Base-by-base conservation (phyloP, 2,329 filamentous ascomycete genomes). In the Aspergillus latus region DNA sequence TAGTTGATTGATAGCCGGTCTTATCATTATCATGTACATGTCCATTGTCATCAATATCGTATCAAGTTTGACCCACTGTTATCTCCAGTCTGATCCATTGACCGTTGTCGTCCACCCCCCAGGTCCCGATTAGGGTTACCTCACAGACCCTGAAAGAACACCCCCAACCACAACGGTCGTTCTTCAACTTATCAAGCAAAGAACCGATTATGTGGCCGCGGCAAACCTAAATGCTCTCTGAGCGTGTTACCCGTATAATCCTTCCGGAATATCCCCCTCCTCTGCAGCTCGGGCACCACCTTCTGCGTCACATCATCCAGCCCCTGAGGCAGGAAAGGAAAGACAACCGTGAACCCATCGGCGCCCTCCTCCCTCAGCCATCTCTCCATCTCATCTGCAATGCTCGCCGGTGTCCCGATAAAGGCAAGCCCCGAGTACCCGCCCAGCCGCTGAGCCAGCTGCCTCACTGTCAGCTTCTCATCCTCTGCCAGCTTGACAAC, bases 201-300 rank as follows among this genome's bases (percentile, higher is more conserved):
- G 52, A 76, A 77, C 6, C 62, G 71, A 56, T 76, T 77, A 52
- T 64, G 67, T 1, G 80, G 81, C 21, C 80, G 68, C 8, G 77
- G 75, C 32, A 84, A 73, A 4, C 80, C 81, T 40, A 84, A 70
- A 66, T 84, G 81, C 39, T 84, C 81, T 40, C 82, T 69, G 62
- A 84, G 64, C 1, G 81, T 84, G 1, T 72, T 75, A 1, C 81
- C 82, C 47, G 78, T 70, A 60, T 84, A 84, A 1, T 84, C 81
- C 5, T 73, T 60, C 4, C 81, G 70, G 65, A 83, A 83, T 1
- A 84, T 57, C 0, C 80, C 80, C 28, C 81, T 73, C 4, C 74
- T 72, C 64, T 82, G 80, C 52, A 83, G 62, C 63, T 82, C 80
- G 0, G 80, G 80, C 7, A 83, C 69, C 52, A 83, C 60, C 2